Conservation (phyloP, 2,329 filamentous ascomycete species). For the Metarhizium anisopliae region DNA sequence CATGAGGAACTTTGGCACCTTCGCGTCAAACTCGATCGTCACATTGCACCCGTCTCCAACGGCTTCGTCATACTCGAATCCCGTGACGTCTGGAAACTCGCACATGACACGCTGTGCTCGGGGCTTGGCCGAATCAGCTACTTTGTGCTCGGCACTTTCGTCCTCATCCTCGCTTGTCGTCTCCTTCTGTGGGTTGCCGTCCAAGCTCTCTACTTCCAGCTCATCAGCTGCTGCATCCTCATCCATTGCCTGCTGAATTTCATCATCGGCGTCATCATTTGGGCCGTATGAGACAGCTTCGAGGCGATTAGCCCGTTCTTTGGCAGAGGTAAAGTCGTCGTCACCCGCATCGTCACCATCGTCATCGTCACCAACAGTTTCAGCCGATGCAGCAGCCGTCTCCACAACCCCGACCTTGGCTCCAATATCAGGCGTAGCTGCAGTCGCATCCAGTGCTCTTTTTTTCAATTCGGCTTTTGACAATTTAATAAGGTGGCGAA, state of each 20-base stretch:
- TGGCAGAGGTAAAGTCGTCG: constrained; percentile 66
- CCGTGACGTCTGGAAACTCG: constrained; percentile 56
- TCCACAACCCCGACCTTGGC: constrained; percentile 44
- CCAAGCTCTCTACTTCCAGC: constrained; percentile 39
- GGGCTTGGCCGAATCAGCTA: constrained; percentile 30
- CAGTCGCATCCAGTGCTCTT: constrained; percentile 55
- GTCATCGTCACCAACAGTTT: constrained; percentile 30
- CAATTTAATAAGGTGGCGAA: constrained; percentile 61
- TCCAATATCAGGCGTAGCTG: constrained; percentile 68
- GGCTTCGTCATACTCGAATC: constrained; percentile 72
- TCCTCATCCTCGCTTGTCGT: constrained; percentile 21
- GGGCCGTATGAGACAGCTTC: constrained; percentile 85
- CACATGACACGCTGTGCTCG: constrained; percentile 58
- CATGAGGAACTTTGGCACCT: constrained; percentile 85
- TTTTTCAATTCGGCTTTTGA: constrained; percentile 78
- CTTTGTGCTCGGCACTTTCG: constrained; percentile 27
- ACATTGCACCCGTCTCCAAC: constrained; percentile 69
- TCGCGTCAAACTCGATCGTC: constrained; percentile 71
- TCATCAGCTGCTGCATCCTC: constrained; percentile 48
- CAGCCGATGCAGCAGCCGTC: constrained; percentile 31
- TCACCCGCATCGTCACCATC: constrained; percentile 70
- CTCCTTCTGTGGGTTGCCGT: constrained; percentile 34
- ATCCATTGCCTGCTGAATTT: constrained; percentile 56
- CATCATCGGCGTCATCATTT: constrained; percentile 85
- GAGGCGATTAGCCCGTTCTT: constrained; percentile 64